A percentile compares a stretch with the other conserved stretches of the same genome.
phyloP scores from a whole-genome alignment of 768 basidiomycete species.

The Gyrodon lividus region DNA sequence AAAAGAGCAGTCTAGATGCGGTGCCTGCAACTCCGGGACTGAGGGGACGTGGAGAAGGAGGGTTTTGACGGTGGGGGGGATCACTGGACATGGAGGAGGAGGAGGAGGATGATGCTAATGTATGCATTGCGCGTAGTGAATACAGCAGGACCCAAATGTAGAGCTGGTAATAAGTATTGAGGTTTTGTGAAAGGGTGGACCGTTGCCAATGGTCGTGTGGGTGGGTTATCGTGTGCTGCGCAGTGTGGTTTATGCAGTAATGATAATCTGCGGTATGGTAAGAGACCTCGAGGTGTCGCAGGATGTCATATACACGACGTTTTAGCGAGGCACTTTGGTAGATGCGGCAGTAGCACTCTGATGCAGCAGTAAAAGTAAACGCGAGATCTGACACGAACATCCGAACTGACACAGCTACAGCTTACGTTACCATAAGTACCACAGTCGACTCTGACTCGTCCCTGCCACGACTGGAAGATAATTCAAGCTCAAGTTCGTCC shows the following conservation, averaged over 20 bases:
- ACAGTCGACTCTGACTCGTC: too few relatives aligned
- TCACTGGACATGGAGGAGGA: constrained; percentile 12
- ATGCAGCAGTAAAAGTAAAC: too few relatives aligned
- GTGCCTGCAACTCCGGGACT: constrained; percentile 15
- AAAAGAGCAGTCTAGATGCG: constrained; percentile 30
- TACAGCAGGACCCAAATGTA: neutral
- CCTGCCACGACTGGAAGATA: too few relatives aligned
- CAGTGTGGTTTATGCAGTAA: neutral
- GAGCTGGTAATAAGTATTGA: neutral
- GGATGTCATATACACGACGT: neutral
- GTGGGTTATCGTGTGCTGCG: neutral
- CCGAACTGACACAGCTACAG: too few relatives aligned
- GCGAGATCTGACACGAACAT: too few relatives aligned
- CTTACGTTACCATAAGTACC: too few relatives aligned
- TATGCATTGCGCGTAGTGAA: constrained; percentile 10
- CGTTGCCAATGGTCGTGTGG: neutral
- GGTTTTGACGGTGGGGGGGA: neutral
- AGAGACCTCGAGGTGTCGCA: neutral
- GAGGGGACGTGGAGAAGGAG: constrained; percentile 3
- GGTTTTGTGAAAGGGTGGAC: neutral
- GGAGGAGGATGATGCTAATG: constrained; percentile 15
- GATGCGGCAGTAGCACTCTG: neutral
- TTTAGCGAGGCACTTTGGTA: neutral
- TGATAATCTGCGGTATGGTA: neutral
- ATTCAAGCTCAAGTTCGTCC: too few relatives aligned